phyloP scores from a whole-genome alignment of 192 early-diverging fungal genomes.

The Rhizoclosmatium globosum region DNA sequence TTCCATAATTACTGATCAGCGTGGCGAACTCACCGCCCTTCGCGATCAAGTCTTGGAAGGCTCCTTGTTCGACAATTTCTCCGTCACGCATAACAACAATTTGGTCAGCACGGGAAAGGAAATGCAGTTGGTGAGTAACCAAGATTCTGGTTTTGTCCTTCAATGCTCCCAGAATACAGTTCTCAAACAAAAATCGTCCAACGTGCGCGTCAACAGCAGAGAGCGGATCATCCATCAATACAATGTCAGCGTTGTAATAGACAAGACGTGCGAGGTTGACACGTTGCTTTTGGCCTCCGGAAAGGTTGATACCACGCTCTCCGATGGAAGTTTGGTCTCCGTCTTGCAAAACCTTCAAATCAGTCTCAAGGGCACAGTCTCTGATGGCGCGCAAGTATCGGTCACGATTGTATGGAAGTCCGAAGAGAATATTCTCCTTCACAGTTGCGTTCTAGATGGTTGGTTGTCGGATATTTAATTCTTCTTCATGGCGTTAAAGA shows the following conservation, averaged over 20 bases:
- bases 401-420: constrained; percentile 63
- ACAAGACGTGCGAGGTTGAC: constrained; percentile 83
- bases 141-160: constrained; percentile 78
- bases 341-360: constrained; percentile 68
- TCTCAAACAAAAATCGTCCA: constrained; percentile 73
- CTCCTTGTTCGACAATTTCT: constrained; percentile 71
- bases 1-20: constrained; percentile 69
- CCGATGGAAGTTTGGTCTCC: constrained; percentile 73
- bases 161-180: constrained; percentile 71
- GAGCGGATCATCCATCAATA: constrained; percentile 87
- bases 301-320: constrained; percentile 61
- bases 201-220: constrained; percentile 82
- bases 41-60: constrained; percentile 66
- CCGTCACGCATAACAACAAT: constrained; percentile 78
- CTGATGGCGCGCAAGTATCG: constrained; percentile 73
- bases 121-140: constrained; percentile 74
- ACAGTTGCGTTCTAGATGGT: constrained; percentile 60
- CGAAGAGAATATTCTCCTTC: constrained; percentile 76
- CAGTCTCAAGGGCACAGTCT: constrained; percentile 75
- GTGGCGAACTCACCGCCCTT: constrained; percentile 65
- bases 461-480: not conserved
- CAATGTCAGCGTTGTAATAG: constrained; percentile 80
- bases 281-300: constrained; percentile 88
- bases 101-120: constrained; percentile 77
- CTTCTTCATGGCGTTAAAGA: not conserved